Evolutionary conservation across 192 early-diverging fungal species (phyloP), one percentile per base, ranked within the genome.

Genomic region (Coemansia sp.): DNA sequence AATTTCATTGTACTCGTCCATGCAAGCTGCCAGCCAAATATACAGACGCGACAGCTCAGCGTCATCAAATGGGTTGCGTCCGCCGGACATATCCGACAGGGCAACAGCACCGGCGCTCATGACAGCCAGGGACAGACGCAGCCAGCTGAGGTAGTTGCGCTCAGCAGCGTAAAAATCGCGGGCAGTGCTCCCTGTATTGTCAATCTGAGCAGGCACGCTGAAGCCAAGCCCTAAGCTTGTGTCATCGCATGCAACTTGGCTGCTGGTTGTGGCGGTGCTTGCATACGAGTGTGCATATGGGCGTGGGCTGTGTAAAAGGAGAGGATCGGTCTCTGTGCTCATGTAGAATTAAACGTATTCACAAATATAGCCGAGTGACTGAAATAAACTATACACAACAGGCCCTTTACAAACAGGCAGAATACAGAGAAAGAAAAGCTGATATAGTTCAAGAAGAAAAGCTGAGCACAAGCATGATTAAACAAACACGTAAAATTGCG

Each of bases 91-190:
- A 25, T 66, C 56, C 17, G 43, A 45, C 3, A 79, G 29, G n/a
- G 62, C 57, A 4, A 50, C 71, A 7, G 70, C 66, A n/a, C 72
- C 77, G 0, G 77, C 71, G 38, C 54, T 62, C 68, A 73, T 73
- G 35, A 74, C 24, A 3, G 65, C 68, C 19, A 80, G 52, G 0
- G 72, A 62, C 6, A 80, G 48, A 1, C 77, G 68, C 1, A 74
- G 39, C 67, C 77, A 80, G 68, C 77, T 68, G 15, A 80, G 77
- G 25, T 56, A 74, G 58, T 74, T 80, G 50, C 77, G 72, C 49
- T 80, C 77, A 12, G 65, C 72, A 1, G 77, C 72, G 48, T 71
- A 80, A 61, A 80, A 70, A 39, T 80, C 77, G 3, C 77, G 63
- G 1, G 77, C 77, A 0, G 62, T 73, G 72, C 72, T 74, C 2